A percentile compares a stretch with the other conserved stretches of the same genome.
These are phyloP conservation scores for Esteya vermicola DNA, from an alignment of 2,329 filamentous ascomycete genomes.

Conservation along the genomic window DNA sequence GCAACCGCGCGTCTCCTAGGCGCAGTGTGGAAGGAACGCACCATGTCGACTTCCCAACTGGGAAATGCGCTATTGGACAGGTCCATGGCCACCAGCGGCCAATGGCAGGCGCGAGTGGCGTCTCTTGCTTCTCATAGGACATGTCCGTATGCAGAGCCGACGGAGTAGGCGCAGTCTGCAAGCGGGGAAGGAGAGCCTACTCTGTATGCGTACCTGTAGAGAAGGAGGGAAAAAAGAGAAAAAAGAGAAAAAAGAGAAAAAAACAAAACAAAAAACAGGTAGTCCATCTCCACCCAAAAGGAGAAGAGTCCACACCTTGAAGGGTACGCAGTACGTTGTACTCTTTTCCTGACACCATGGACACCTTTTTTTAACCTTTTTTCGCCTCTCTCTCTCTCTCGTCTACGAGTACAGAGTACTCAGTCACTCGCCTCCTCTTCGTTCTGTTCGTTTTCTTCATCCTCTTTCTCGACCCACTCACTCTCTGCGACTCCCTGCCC, in stretches of 20 bases:
- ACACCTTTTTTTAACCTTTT: too few relatives aligned
- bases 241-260: not conserved
- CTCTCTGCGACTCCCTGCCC: too few relatives aligned
- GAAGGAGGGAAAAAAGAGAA: not conserved
- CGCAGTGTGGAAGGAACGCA: not conserved
- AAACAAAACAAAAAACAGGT: not conserved
- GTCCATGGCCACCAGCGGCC: conserved; percentile 13
- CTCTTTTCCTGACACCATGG: too few relatives aligned
- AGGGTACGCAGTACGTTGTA: too few relatives aligned
- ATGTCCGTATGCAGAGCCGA: conserved; percentile 20
- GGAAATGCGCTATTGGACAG: conserved; percentile 7
- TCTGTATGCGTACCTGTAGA: not conserved
- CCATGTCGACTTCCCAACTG: not conserved
- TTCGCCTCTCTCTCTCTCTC: too few relatives aligned
- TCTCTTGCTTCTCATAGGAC: conserved; percentile 21
- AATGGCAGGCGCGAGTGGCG: conserved; percentile 17
- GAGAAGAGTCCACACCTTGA: too few relatives aligned
- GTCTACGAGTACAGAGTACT: too few relatives aligned
- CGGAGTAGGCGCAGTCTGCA: conserved; percentile 13
- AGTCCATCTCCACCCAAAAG: not conserved
- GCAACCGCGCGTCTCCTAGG: not conserved
- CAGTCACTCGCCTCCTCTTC: too few relatives aligned
- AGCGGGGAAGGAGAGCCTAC: not conserved
- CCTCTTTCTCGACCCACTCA: too few relatives aligned
- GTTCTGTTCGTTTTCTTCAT: too few relatives aligned